These are phyloP conservation scores for Anthostomella pinea DNA, from an alignment of 2,329 filamentous ascomycete genomes.

Conservation along the genomic window DNA sequence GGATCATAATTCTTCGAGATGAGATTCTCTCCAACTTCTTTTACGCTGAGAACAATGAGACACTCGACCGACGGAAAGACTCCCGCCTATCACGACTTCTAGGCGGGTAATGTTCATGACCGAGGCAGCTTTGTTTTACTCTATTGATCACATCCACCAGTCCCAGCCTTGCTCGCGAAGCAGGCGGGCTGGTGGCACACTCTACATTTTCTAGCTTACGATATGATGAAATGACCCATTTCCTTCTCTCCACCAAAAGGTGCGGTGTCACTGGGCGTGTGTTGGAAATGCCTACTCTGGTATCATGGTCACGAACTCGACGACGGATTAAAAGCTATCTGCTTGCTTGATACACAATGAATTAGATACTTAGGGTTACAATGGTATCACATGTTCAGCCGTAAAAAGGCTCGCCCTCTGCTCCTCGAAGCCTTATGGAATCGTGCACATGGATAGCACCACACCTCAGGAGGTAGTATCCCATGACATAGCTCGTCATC, in stretches of 20 bases:
- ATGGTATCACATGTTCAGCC: constrained; percentile 23
- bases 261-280: constrained; percentile 36
- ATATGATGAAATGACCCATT: constrained; percentile 34
- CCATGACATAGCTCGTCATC: too few relatives aligned
- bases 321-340: constrained; percentile 40
- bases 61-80: constrained; percentile 29
- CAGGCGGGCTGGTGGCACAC: constrained; percentile 29
- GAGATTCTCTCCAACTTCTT: constrained; percentile 21
- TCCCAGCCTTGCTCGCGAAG: constrained; percentile 15
- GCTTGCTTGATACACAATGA: constrained; percentile 36
- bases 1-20: constrained; percentile 31
- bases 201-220: constrained; percentile 32
- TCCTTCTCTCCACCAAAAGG: constrained; percentile 37
- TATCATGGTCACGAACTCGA: constrained; percentile 39
- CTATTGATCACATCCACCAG: constrained; percentile 25
- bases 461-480: too few relatives aligned
- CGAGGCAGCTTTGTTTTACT: constrained; percentile 30
- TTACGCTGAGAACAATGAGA: constrained; percentile 32
- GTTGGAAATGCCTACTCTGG: constrained; percentile 39
- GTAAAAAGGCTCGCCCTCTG: constrained; percentile 1
- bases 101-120: constrained; percentile 35
- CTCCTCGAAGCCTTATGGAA: background rate
- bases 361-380: constrained; percentile 32
- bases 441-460: background rate
- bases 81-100: constrained; percentile 31